Base-by-base conservation (phyloP, 2,329 filamentous ascomycete genomes). In the Xylariaceae sp. region DNA sequence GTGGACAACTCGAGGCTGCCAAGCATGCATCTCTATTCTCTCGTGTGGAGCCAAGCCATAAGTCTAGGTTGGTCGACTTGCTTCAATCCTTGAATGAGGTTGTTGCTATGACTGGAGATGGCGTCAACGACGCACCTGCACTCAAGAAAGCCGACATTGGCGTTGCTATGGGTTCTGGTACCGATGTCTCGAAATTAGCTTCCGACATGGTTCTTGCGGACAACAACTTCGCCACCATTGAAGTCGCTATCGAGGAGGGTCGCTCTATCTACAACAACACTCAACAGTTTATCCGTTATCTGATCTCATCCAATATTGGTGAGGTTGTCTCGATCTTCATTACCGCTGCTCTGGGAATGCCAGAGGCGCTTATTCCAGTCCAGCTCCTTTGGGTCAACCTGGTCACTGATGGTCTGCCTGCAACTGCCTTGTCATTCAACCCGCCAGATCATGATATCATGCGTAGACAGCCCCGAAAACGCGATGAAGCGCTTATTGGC, bases 201-300 rank as follows among this genome's bases (percentile, higher is more conserved):
- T 89, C 94, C 47, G 93, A 98, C 66, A 98, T 98, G 93, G 92
- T 98, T 41, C 84, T 98, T 41, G 88, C 91, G 21, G 94, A 98
- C 70, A 90, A 96, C 72, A 98, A 98, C 76, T 98, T 98, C 67
- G 93, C 93, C 51, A 98, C 93, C 3, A 98, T 98, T 57, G 88
- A 95, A 66, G 77, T 89, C 45, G 93, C 93, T 40, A 91, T 98
- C 53, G 93, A 98, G 67, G 93, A 98, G 71, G 93, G 93, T 43
- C 86, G 93, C 52, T 91, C 91, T 53, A 98, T 98, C 71, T 98
- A 96, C 80, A 97, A 93, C 83, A 98, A 98, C 77, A 98, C 93
- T 5, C 93, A 98, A 66, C 93, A 98, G 67, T 98, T 98, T 70
- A 98, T 98, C 70, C 88, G 94, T 40, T 98, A 98, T 67, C 80